Percentiles rank a stretch among this genome's conserved stretches.
These are phyloP conservation scores for Neotropicomus parvogracilis DNA, from an alignment of 1,284 basidiomycete genomes.

Conservation along the genomic window DNA sequence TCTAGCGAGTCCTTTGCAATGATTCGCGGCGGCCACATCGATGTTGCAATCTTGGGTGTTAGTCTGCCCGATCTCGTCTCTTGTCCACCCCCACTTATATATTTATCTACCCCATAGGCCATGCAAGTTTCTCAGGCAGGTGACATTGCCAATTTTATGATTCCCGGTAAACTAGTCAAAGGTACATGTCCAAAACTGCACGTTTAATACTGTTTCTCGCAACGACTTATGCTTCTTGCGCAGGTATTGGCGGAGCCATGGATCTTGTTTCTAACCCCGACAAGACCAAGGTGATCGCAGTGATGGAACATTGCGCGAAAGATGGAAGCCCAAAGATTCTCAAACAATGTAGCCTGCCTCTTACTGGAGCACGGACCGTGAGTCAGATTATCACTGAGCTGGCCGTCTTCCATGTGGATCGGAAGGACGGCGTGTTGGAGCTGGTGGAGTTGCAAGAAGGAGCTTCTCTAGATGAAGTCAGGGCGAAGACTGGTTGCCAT, in stretches of 20 bases:
- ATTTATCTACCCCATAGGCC: slow-evolving; percentile 47
- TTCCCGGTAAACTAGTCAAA: slow-evolving; percentile 89
- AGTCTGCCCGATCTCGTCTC: slow-evolving; percentile 29
- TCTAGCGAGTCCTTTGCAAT: slow-evolving; percentile 92
- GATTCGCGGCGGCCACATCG: slow-evolving; percentile 94
- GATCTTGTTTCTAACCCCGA: slow-evolving; percentile 93
- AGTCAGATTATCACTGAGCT: slow-evolving; percentile 92
- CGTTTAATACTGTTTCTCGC: slow-evolving; percentile 5
- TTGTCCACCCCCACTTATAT: not conserved
- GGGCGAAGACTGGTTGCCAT: slow-evolving; percentile 77
- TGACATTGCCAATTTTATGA: slow-evolving; percentile 98
- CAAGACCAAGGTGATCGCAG: slow-evolving; percentile 82
- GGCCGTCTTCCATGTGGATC: slow-evolving; percentile 87
- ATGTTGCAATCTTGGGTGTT: slow-evolving; percentile 86
- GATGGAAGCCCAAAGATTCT: slow-evolving; percentile 88
- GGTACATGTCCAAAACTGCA: slow-evolving; percentile 39
- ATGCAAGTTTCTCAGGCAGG: slow-evolving; percentile 93
- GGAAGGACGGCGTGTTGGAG: slow-evolving; percentile 66
- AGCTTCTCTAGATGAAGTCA: slow-evolving; percentile 79
- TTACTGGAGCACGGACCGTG: slow-evolving; percentile 85
- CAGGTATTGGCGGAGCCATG: slow-evolving; percentile 94
- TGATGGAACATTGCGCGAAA: slow-evolving; percentile 90
- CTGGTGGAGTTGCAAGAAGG: slow-evolving; percentile 84
- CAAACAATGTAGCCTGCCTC: slow-evolving; percentile 75
- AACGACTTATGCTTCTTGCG: not conserved